Percentiles rank a stretch among this genome's conserved stretches.
Evolutionary conservation across 805 yeast genomes (phyloP).

Genomic region (Lipomyces lipofer): DNA sequence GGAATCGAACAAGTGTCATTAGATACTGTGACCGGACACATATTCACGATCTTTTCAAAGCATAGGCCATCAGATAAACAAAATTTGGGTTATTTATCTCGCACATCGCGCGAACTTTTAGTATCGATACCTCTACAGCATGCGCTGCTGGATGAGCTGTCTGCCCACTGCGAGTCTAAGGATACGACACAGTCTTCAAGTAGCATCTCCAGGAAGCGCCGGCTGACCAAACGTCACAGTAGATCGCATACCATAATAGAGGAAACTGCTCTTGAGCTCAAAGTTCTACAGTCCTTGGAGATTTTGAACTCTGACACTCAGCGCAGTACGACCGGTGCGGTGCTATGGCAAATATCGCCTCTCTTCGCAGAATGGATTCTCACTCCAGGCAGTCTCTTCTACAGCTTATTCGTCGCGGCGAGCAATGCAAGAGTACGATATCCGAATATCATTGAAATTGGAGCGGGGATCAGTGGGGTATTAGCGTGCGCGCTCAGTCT

Average conservation of each 20-base stretch:
- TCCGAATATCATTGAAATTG: constrained; percentile 53
- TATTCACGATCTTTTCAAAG: constrained; percentile 11
- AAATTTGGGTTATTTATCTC: constrained; percentile 22
- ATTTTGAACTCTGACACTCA: constrained; percentile 41
- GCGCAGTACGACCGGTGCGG: constrained; percentile 60
- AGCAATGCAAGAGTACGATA: background rate
- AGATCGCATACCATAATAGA: background rate
- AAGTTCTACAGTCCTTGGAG: constrained; percentile 42
- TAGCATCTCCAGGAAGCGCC: background rate
- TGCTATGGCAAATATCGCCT: constrained; percentile 58
- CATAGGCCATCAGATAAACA: constrained; percentile 11
- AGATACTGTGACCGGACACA: constrained; percentile 14
- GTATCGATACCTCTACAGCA: background rate
- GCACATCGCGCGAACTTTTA: constrained; percentile 8
- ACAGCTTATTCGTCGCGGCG: constrained; percentile 31
- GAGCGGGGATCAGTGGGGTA: constrained; percentile 62
- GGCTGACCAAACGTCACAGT: background rate
- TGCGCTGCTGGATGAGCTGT: background rate
- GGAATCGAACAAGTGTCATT: constrained; percentile 4
- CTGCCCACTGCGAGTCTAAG: too few relatives aligned
- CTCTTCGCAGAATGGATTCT: constrained; percentile 56
- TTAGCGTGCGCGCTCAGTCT: constrained; percentile 47
- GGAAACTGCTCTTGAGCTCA: constrained; percentile 21
- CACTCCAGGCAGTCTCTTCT: constrained; percentile 23
- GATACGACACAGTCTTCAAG: too few relatives aligned